Percentiles rank a stretch among this genome's conserved stretches.
Conservation (phyloP, 129 eudicot genomes). For the Arctium lappa region DNA sequence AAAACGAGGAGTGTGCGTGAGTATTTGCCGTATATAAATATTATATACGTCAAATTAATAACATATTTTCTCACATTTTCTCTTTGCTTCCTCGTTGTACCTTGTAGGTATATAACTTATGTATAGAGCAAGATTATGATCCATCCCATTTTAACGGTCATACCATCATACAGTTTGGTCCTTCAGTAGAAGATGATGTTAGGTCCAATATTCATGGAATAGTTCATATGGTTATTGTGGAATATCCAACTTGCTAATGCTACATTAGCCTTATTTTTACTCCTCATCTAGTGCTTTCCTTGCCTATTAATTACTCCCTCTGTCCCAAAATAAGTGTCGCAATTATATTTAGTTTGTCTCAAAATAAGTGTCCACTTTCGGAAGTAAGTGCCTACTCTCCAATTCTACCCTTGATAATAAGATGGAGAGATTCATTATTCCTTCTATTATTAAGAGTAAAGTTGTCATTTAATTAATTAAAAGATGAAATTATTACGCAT, state of each 20-base stretch:
- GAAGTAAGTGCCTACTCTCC: too few relatives aligned
- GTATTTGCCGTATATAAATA: too few relatives aligned
- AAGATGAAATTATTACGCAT: too few relatives aligned
- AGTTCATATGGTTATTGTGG: background rate
- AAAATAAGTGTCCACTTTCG: too few relatives aligned
- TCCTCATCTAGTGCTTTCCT: background rate
- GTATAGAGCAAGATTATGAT: slow-evolving; percentile 69
- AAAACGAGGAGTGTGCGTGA: too few relatives aligned
- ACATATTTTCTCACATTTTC: background rate
- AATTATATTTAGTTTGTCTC: too few relatives aligned
- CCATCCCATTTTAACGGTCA: slow-evolving; percentile 64
- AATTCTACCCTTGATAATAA: too few relatives aligned
- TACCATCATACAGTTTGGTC: background rate
- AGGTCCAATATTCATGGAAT: background rate
- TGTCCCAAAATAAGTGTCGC: too few relatives aligned
- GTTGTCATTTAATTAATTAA: too few relatives aligned
- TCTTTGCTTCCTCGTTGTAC: background rate
- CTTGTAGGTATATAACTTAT: slow-evolving; percentile 69
- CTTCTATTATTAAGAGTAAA: too few relatives aligned
- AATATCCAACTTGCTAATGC: background rate
- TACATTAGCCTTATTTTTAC: background rate
- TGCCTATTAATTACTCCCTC: too few relatives aligned
- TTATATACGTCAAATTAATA: background rate
- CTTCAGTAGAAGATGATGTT: background rate
- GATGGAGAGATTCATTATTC: too few relatives aligned